Percentiles rank a stretch among this genome's conserved stretches.
Evolutionary conservation across 1,284 basidiomycete species (phyloP).

Genomic region (Trichosporon sp.): DNA sequence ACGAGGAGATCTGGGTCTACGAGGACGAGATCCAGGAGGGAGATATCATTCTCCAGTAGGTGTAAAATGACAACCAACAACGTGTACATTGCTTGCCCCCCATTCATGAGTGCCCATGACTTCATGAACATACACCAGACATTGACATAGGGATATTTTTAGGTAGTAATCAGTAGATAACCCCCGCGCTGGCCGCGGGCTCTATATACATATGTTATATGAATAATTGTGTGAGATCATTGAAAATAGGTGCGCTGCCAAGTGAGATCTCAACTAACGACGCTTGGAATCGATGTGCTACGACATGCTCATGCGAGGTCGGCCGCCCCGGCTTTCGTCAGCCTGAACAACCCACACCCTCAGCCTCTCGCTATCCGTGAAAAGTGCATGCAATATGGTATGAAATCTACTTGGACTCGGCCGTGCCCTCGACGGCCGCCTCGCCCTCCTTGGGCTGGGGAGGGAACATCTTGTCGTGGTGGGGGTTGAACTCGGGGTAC

Average conservation of each 20-base stretch:
- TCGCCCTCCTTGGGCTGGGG: no score
- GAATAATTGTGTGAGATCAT: conserved; percentile 18
- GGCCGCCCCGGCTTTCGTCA: no score
- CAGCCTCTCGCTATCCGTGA: conserved; percentile 1
- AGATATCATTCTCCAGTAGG: conserved; percentile 31
- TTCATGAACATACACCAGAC: conserved; percentile 11
- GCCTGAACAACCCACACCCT: no score
- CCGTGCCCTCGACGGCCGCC: conserved; percentile 6
- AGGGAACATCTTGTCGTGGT: conserved; percentile 11
- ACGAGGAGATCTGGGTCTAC: conserved; percentile 44
- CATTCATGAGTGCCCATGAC: background rate
- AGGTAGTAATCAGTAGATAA: conserved; percentile 19
- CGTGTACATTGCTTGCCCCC: conserved; percentile 8
- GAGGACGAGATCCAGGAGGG: conserved; percentile 40
- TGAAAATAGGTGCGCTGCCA: background rate
- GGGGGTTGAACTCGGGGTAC: conserved; percentile 27
- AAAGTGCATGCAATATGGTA: conserved; percentile 20
- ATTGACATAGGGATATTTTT: conserved; percentile 20
- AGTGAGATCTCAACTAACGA: no score
- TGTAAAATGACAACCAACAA: conserved; percentile 12
- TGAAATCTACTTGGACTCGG: conserved; percentile 17
- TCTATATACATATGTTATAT: conserved; percentile 17
- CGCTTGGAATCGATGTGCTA: no score
- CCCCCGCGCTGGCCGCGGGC: conserved; percentile 13
- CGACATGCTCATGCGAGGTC: no score